Conservation (phyloP, 352 stramenopile species). For the Halophytophthora polymorphica region DNA sequence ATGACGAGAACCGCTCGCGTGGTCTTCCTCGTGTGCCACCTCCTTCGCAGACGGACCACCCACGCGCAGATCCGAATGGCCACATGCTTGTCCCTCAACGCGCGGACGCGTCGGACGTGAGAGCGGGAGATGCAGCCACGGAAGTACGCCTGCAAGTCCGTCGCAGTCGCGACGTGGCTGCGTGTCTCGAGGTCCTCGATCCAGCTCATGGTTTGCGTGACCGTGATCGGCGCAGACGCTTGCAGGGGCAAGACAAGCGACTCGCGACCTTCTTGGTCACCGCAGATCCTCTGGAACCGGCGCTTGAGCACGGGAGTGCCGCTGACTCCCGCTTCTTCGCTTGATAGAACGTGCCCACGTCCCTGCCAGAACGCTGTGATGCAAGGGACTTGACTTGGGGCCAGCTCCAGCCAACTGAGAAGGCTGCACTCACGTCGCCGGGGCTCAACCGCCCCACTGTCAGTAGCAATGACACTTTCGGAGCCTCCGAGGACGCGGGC, state of each 20-base stretch:
- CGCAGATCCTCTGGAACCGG: conserved; percentile 15
- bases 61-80: conserved; percentile 22
- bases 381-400: conserved; percentile 18
- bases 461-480: no score
- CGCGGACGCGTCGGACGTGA: conserved; percentile 16
- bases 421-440: no score
- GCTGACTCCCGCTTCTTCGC: no score
- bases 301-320: background rate
- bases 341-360: background rate
- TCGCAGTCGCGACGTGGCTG: conserved; percentile 11
- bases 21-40: conserved; percentile 13
- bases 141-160: conserved; percentile 14
- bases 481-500: no score
- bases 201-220: conserved; percentile 15
- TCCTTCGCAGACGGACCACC: conserved; percentile 14
- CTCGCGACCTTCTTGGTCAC: background rate
- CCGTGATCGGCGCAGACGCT: background rate
- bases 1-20: conserved; percentile 18
- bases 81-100: conserved; percentile 13
- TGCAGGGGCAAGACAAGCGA: background rate
- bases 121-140: conserved; percentile 11
- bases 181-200: conserved; percentile 10
- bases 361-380: conserved; percentile 45
- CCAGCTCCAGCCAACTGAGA: conserved; percentile 27
- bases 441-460: no score